These are phyloP conservation scores for Aegilops bicornis DNA, from an alignment of 176 grass and related monocot genomes.

Conservation along the genomic window DNA sequence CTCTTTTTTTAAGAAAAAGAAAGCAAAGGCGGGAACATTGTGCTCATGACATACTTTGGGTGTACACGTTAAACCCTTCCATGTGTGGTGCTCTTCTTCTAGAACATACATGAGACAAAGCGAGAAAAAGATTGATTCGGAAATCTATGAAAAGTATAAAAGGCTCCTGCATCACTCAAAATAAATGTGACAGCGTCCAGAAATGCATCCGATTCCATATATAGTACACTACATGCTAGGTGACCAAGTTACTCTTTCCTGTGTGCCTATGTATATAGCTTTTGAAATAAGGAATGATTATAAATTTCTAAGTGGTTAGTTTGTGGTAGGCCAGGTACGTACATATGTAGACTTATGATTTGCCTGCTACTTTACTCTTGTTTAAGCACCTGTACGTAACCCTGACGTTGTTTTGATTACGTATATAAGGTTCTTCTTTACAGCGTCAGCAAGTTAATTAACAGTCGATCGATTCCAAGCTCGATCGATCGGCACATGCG, in stretches of 20 bases:
- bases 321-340: slow-evolving; percentile 21
- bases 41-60: neutral
- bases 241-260: slow-evolving; percentile 10
- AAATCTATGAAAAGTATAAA: slow-evolving; percentile 41
- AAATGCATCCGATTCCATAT: slow-evolving; percentile 51
- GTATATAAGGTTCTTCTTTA: slow-evolving; percentile 26
- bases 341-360: slow-evolving; percentile 11
- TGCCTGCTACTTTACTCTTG: slow-evolving; percentile 24
- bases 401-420: slow-evolving; percentile 47
- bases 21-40: neutral
- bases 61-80: neutral
- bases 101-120: neutral
- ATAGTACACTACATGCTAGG: slow-evolving; percentile 11
- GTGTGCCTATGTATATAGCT: slow-evolving; percentile 17
- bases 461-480: neutral
- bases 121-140: slow-evolving; percentile 24
- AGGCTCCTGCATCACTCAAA: slow-evolving; percentile 8
- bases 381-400: slow-evolving; percentile 26
- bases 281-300: neutral
- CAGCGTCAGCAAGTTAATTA: slow-evolving; percentile 32
- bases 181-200: slow-evolving; percentile 1
- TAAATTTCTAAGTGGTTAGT: neutral
- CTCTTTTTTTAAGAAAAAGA: neutral
- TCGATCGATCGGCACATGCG: slow-evolving; percentile 22
- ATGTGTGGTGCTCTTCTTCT: slow-evolving; percentile 7